Evolutionary conservation across 176 grass and related monocot species (phyloP).

Genomic region (Oryza meyeriana): DNA sequence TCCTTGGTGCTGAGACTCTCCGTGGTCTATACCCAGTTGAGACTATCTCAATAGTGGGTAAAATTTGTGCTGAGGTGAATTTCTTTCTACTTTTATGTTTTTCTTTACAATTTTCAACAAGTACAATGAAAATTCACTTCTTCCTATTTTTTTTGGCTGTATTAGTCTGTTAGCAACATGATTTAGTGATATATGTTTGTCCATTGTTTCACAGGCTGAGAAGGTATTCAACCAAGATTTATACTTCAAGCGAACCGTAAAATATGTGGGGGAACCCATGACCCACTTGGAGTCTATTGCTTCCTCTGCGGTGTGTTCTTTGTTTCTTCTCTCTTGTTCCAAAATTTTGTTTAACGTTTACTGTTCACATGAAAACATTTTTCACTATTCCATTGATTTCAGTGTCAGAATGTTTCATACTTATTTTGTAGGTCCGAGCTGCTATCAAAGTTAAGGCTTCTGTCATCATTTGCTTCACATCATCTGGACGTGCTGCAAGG

Average conservation of each 20-base stretch:
- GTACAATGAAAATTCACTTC: neutral
- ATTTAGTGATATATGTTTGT: slow-evolving; percentile 10
- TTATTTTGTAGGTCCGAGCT: slow-evolving; percentile 72
- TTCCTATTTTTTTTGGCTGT: neutral
- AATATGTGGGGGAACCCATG: slow-evolving; percentile 96
- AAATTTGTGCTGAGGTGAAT: slow-evolving; percentile 94
- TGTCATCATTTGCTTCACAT: slow-evolving; percentile 95
- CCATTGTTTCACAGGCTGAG: slow-evolving; percentile 65
- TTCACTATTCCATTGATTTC: neutral
- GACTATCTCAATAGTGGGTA: slow-evolving; percentile 85
- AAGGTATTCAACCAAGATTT: slow-evolving; percentile 99
- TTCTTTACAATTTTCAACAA: neutral
- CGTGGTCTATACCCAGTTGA: slow-evolving; percentile 95
- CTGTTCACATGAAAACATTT: neutral
- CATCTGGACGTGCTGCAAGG: slow-evolving; percentile 98
- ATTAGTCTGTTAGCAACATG: neutral
- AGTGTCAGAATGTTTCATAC: slow-evolving; percentile 17
- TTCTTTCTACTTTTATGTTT: slow-evolving; percentile 5
- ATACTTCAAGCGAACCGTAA: slow-evolving; percentile 93
- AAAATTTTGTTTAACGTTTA: neutral
- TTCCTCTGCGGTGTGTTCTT: slow-evolving; percentile 69
- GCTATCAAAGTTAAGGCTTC: slow-evolving; percentile 99
- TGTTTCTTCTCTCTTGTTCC: neutral
- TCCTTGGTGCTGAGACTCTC: slow-evolving; percentile 98
- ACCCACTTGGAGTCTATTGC: slow-evolving; percentile 98